phyloP scores from a whole-genome alignment of 1,139 yeast species.

The Suhomyces bolitotheri region DNA sequence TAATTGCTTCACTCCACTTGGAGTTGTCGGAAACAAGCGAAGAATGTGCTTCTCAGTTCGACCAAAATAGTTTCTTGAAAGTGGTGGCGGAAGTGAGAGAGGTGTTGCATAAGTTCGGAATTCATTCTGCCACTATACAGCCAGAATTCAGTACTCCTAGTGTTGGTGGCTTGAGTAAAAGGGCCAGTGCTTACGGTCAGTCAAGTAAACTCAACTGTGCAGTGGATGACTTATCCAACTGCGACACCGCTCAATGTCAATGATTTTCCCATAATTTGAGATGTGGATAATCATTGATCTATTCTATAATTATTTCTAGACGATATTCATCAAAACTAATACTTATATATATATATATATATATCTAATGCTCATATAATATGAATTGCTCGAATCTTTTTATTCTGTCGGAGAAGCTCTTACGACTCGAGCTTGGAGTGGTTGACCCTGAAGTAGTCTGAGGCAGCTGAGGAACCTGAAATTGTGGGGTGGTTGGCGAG shows the following conservation, averaged over 20 bases:
- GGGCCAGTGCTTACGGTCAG: constrained; percentile 35
- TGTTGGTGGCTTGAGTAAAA: constrained; percentile 7
- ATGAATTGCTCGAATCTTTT: too few relatives aligned
- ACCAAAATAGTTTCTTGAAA: constrained; percentile 54
- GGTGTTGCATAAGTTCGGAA: constrained; percentile 79
- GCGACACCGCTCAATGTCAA: constrained; percentile 35
- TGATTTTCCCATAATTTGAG: too few relatives aligned
- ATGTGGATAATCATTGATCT: too few relatives aligned
- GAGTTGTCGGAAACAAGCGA: constrained; percentile 54
- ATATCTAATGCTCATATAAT: neutral
- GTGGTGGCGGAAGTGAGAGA: constrained; percentile 77
- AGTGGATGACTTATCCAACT: constrained; percentile 38
- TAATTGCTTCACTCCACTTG: constrained; percentile 88
- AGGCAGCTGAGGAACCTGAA: too few relatives aligned
- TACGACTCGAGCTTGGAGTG: too few relatives aligned
- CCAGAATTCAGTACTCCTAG: constrained; percentile 59
- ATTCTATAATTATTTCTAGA: too few relatives aligned
- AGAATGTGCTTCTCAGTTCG: constrained; percentile 18
- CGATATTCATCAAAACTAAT: too few relatives aligned
- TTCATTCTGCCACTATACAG: constrained; percentile 93
- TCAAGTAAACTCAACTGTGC: constrained; percentile 33
- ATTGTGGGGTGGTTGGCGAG: too few relatives aligned
- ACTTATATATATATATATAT: neutral
- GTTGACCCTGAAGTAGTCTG: too few relatives aligned
- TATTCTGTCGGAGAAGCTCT: too few relatives aligned